Evolutionary conservation across 129 eudicot genomes (phyloP).

Genomic region (Chrysanthemum lavandulifolium): DNA sequence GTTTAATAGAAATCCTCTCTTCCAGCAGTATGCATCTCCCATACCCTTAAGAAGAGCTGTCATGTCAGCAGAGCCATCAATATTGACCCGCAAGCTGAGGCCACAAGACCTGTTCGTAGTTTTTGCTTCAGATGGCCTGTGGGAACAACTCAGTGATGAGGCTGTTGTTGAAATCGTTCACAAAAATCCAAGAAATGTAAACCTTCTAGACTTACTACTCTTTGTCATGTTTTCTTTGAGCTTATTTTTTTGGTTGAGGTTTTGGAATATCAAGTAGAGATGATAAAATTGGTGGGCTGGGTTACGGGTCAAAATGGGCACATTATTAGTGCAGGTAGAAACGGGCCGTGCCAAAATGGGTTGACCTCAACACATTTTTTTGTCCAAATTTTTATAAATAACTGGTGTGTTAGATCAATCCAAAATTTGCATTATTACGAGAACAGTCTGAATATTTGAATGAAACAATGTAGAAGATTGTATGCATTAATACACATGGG

Average conservation of each 20-base stretch:
- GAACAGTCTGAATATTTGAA: background rate
- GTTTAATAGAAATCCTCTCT: constrained; percentile 58
- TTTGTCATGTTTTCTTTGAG: background rate
- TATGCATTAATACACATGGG: background rate
- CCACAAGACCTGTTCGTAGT: constrained; percentile 63
- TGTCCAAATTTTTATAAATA: background rate
- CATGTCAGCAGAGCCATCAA: constrained; percentile 80
- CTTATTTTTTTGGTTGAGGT: background rate
- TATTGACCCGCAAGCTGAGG: constrained; percentile 50
- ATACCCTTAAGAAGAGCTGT: constrained; percentile 68
- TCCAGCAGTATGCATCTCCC: constrained; percentile 57
- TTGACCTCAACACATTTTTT: background rate
- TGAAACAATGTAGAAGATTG: background rate
- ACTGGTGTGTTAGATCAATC: background rate
- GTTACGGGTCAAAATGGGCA: constrained; percentile 2
- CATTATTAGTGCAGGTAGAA: background rate
- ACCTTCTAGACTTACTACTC: background rate
- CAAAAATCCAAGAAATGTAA: constrained; percentile 65
- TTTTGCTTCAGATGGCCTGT: constrained; percentile 92
- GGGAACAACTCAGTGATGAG: constrained; percentile 85
- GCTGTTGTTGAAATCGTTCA: constrained; percentile 72
- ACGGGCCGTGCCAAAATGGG: background rate
- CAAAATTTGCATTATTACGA: background rate
- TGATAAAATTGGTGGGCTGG: background rate
- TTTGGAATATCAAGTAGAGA: background rate